These are phyloP conservation scores for Colletotrichum sp. DNA, from an alignment of 2,329 filamentous ascomycete species.

Conservation along the genomic window DNA sequence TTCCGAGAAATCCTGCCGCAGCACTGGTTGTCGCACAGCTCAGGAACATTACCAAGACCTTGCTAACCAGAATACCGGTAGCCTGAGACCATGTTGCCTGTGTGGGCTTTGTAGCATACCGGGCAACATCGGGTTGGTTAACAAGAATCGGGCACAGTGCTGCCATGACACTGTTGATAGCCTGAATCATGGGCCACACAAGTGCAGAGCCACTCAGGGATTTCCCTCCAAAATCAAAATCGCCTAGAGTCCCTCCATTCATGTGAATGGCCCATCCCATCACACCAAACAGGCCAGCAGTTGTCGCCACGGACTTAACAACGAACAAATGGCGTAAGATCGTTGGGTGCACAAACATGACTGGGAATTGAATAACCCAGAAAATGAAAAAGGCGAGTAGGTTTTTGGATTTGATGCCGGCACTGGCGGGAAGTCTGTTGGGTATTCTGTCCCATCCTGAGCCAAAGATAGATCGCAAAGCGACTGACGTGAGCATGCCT, in stretches of 20 bases:
- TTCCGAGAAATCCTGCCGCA: slow-evolving; percentile 33
- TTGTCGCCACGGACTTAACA: slow-evolving; percentile 44
- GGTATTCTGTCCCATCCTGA: slow-evolving; percentile 34
- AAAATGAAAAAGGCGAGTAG: slow-evolving; percentile 60
- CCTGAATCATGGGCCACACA: slow-evolving; percentile 42
- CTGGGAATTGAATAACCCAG: slow-evolving; percentile 56
- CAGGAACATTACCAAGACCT: slow-evolving; percentile 43
- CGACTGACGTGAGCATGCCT: slow-evolving; percentile 34
- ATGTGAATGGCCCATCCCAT: slow-evolving; percentile 60
- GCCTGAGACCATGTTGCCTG: slow-evolving; percentile 34
- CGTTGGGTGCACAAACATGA: slow-evolving; percentile 53
- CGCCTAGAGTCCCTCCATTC: slow-evolving; percentile 37
- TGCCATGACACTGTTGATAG: slow-evolving; percentile 45
- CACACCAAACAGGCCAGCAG: slow-evolving; percentile 38
- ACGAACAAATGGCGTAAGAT: slow-evolving; percentile 52
- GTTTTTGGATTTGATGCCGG: slow-evolving; percentile 54
- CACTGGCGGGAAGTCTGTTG: slow-evolving; percentile 40
- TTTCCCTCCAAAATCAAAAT: slow-evolving; percentile 18
- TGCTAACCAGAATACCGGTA: slow-evolving; percentile 7
- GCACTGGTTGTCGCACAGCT: slow-evolving; percentile 43
- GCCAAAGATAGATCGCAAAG: slow-evolving; percentile 42
- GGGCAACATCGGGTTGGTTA: slow-evolving; percentile 45
- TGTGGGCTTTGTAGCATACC: slow-evolving; percentile 32
- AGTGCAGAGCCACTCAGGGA: slow-evolving; percentile 24
- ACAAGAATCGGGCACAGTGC: slow-evolving; percentile 37